Evolutionary conservation across 1,284 basidiomycete genomes (phyloP), one percentile per base, ranked within the genome.

Genomic region (Papiliotrema fonsecae): DNA sequence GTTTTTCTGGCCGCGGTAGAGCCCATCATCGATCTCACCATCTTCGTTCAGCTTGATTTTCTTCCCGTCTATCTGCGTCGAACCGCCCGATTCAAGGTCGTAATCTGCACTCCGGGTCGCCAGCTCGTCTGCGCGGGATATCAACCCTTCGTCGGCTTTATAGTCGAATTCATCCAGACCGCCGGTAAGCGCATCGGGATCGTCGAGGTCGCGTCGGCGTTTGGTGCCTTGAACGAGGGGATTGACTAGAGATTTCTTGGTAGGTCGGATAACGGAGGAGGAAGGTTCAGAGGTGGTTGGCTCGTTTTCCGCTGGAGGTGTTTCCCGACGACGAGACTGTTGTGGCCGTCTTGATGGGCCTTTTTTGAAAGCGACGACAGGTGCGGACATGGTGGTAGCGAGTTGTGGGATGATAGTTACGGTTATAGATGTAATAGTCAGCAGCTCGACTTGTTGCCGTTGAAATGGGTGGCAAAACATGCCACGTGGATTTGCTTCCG

Each of bases 321-420:
- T 66, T 3, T 84, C 84, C 16, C 88, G 81, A 60, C 85, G 84
- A 32, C 89, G 80, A 13, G 86, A 56, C 41, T 61, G 60, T 36
- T 57, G 85, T 10, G 83, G 79, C 14, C 88, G 86, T 3, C 87
- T 78, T 6, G 82, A 77, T 60, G 84, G 86, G 32, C 84, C 83
- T 73, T 89, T 92, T 73, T 86, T 92, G 77, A 93, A 89, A 72
- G 90, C 86, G 10, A 88, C 85, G 0, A 90, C 83, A 1, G 69
- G 65, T 3, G 63, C 55, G 36, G 68, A 11, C n/a, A n/a, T n/a
- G n/a, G n/a, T n/a, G n/a, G n/a, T n/a, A n/a, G n/a, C n/a, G n/a
- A n/a, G n/a, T n/a, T n/a, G n/a, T n/a, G n/a, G n/a, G n/a, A n/a
- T n/a, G n/a, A n/a, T n/a, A n/a, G n/a, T n/a, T n/a, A n/a, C n/a